Evolutionary conservation across 2,329 filamentous ascomycete genomes (phyloP), one percentile per base, ranked within the genome.

Genomic region (Alternaria panax): DNA sequence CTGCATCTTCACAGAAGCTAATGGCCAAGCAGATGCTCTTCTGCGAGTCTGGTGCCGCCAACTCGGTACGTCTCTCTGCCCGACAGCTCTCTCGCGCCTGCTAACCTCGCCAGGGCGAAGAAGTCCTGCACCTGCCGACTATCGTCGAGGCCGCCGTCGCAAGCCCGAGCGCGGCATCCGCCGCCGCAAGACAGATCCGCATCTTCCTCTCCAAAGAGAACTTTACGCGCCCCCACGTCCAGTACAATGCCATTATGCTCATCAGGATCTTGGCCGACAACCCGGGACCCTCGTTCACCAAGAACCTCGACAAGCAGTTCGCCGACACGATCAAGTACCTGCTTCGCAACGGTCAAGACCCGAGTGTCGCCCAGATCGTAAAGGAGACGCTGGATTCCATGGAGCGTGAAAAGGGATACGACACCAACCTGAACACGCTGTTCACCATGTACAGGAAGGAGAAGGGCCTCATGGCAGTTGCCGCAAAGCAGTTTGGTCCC

Each of bases 161-260:
- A 27, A 96, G 92, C 46, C 94, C 95, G 8, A 82, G 84, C 46
- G 95, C 95, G 6, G 93, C 94, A 24, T 88, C 89, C 65, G 91
- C 93, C 71, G 92, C 92, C 69, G 92, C 93, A 50, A 83, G 87
- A 66, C 84, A 90, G 66, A 92, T 98, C 74, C 90, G 92, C 75
- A 93, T 92, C 77, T 94, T 90, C 76, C 83, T 99, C 60, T 85
- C 87, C 69, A 90, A 88, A 66, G 90, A 93, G 45, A 88, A 92
- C 79, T 83, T 80, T 65, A 75, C 75, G 32, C 80, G 83, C 43
- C 87, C 92, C 9, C 88, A 91, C 70, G 88, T 89, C 68, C 94
- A 98, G 79, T 98, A 97, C 84, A 97, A 98, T 80, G 90, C 92
- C 64, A 88, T 98, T 72, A 98, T 98, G 95, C 86, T 99, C 56